Conservation (phyloP, 1,139 yeast genomes). For the Debaryomyces sp. region DNA sequence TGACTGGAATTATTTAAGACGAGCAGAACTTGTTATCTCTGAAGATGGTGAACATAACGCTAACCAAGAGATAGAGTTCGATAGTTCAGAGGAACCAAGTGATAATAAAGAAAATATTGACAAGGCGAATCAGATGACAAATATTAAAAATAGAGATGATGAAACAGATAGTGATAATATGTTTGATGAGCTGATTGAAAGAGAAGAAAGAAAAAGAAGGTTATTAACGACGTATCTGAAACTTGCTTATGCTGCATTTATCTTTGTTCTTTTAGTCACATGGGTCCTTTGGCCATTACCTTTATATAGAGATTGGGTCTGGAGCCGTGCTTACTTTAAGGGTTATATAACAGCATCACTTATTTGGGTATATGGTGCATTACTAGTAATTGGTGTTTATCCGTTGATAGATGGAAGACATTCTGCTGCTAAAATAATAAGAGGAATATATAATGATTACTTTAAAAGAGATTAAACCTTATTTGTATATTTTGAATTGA, state of each 20-base stretch:
- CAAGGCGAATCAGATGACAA: background rate
- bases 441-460: slow-evolving; percentile 23
- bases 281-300: slow-evolving; percentile 53
- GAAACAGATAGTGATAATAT: slow-evolving; percentile 1
- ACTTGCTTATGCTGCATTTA: slow-evolving; percentile 31
- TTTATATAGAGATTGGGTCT: slow-evolving; percentile 47
- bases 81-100: background rate
- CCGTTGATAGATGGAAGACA: slow-evolving; percentile 42
- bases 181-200: slow-evolving; percentile 4
- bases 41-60: background rate
- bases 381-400: slow-evolving; percentile 36
- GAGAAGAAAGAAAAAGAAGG: slow-evolving; percentile 9
- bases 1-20: slow-evolving; percentile 33
- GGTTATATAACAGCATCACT: slow-evolving; percentile 44
- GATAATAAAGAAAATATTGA: background rate
- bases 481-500: background rate
- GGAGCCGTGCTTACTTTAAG: slow-evolving; percentile 39
- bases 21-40: slow-evolving; percentile 23
- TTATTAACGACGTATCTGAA: slow-evolving; percentile 25
- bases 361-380: slow-evolving; percentile 38
- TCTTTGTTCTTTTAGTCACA: slow-evolving; percentile 31
- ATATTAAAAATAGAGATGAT: slow-evolving; percentile 1
- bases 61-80: background rate
- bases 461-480: background rate
- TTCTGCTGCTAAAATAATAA: slow-evolving; percentile 22